These are phyloP conservation scores for Macrolepiota fuliginosa DNA, from an alignment of 768 basidiomycete genomes.

Conservation along the genomic window DNA sequence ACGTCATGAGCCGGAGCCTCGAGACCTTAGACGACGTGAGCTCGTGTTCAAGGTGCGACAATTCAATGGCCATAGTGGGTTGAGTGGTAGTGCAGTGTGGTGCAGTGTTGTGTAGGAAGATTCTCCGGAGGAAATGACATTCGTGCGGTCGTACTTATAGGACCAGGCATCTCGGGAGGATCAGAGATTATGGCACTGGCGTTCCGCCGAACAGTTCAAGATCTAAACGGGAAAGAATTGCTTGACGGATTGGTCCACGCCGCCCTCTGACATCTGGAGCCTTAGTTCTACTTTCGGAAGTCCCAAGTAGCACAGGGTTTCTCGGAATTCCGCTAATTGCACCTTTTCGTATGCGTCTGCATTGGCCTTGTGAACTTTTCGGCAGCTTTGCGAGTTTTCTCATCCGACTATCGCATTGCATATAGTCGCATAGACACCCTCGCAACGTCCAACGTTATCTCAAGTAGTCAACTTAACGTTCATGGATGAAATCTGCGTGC, in stretches of 20 bases:
- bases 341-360: not conserved
- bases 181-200: slow-evolving; percentile 1
- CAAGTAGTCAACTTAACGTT: not conserved
- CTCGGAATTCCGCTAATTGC: not conserved
- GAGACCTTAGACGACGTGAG: slow-evolving; percentile 15
- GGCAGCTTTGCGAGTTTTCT: not conserved
- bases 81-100: not conserved
- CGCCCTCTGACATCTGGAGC: not conserved
- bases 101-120: not conserved
- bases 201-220: slow-evolving; percentile 3
- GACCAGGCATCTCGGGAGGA: not conserved
- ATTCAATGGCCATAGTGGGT: slow-evolving; percentile 4
- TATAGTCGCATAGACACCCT: not conserved
- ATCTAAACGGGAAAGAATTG: not conserved
- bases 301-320: not conserved
- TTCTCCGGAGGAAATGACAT: not conserved
- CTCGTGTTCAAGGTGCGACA: not conserved
- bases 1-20: slow-evolving; percentile 27
- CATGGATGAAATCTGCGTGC: not conserved
- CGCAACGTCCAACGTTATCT: not conserved
- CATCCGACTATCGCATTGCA: not conserved
- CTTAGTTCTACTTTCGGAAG: not conserved
- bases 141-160: slow-evolving; percentile 7
- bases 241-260: not conserved
- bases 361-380: not conserved